Evolutionary conservation across 495 filamentous ascomycete genomes (phyloP), one percentile per base, ranked within the genome.

Genomic region (Tuber brumale): DNA sequence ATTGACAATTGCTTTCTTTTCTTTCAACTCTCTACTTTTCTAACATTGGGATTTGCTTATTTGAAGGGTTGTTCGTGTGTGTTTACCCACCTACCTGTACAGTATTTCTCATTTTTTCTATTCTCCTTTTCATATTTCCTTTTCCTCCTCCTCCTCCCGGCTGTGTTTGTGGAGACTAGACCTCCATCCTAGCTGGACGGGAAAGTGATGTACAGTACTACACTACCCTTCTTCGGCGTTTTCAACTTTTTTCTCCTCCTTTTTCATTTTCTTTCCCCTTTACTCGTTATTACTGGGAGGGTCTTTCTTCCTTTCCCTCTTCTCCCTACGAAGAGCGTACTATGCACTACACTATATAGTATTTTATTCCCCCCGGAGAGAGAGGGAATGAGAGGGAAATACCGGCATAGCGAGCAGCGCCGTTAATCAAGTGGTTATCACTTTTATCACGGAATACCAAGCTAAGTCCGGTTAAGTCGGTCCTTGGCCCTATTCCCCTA

Each of bases 1-100:
- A 31, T 44, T 72, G 27, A 44, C 71, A 44, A 39, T 72, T 66
- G 27, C 57, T 66, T 66, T 72, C 27, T 23, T 72, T 72, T 19
- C n/a, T 57, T 66, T 66, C 27, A 19, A 14, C 57, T 66, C 51
- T 61, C n/a, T 31, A 61, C n/a, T 10, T 66, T 61, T 19, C 57
- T 35, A 66, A 66, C 27, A 19, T 19, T 5, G n/a, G 57, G 27
- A 66, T 19, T 3, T 35, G 27, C 6, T 66, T 35, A 35, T 66
- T 66, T 19, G n/a, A 7, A 35, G 35, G 57, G 57, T 35, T 66
- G 12, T 35, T 61, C 14, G 10, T 61, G 37, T 45, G 12, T 45
- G 27, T 35, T 3, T 19, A 10, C 31, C n/a, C n/a, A 31, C 14
- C 14, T 66, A 27, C 57, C 57, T 66, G 57, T 66, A 66, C 27